Conservation (phyloP, 2,329 filamentous ascomycete genomes). For the Neofusicoccum laricinum region DNA sequence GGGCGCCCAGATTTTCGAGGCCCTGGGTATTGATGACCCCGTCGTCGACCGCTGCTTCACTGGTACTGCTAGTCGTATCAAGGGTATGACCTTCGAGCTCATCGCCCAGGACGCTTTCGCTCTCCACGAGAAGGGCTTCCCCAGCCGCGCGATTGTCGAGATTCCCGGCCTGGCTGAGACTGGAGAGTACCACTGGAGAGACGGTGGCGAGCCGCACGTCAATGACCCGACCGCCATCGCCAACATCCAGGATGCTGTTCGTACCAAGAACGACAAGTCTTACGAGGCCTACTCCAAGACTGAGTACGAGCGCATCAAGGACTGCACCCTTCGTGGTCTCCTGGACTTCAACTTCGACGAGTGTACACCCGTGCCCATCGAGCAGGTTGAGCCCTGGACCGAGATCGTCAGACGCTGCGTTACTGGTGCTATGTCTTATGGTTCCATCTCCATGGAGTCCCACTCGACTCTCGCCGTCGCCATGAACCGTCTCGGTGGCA, state of each 20-base stretch:
- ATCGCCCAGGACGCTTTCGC: conserved; percentile 94
- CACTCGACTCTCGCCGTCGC: conserved; percentile 93
- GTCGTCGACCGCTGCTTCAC: conserved; percentile 94
- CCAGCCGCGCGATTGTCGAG: conserved; percentile 71
- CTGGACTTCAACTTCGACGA: conserved; percentile 96
- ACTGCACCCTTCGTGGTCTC: conserved; percentile 89
- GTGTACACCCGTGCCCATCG: conserved; percentile 78
- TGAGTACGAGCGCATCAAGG: conserved; percentile 94
- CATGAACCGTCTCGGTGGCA: conserved; percentile 94
- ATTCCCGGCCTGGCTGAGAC: conserved; percentile 84
- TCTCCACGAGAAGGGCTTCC: conserved; percentile 91
- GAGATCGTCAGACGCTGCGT: conserved; percentile 96
- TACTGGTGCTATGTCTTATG: conserved; percentile 97
- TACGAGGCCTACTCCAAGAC: conserved; percentile 94
- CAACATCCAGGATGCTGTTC: conserved; percentile 94
- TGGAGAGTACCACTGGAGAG: conserved; percentile 97
- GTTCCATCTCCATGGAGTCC: conserved; percentile 97
- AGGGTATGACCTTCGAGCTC: conserved; percentile 87
- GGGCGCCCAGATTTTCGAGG: conserved; percentile 96
- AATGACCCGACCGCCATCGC: conserved; percentile 94
- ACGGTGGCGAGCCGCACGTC: conserved; percentile 90
- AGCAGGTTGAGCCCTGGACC: conserved; percentile 97
- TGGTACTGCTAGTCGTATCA: conserved; percentile 90
- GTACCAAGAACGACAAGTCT: conserved; percentile 96
- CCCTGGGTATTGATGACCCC: conserved; percentile 84